Conservation (phyloP, 805 yeast species). For the Candida dajiaensis region DNA sequence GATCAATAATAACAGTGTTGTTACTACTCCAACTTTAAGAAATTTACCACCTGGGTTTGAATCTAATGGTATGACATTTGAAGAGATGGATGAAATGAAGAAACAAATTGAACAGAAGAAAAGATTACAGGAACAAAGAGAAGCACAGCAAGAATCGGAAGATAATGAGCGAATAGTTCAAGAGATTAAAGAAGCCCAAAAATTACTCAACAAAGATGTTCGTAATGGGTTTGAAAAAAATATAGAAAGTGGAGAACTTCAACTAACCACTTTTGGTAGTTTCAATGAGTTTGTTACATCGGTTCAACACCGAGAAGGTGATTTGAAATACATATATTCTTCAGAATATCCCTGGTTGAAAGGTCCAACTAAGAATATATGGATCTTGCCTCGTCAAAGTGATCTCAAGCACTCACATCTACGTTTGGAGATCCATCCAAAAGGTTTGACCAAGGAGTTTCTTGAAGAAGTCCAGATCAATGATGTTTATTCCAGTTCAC, state of each 20-base stretch:
- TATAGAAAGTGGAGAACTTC: slow-evolving; percentile 2
- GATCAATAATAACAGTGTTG: slow-evolving; percentile 45
- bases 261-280: slow-evolving; percentile 30
- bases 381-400: slow-evolving; percentile 26
- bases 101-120: slow-evolving; percentile 15
- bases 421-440: slow-evolving; percentile 18
- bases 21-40: slow-evolving; percentile 48
- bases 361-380: slow-evolving; percentile 23
- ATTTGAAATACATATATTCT: slow-evolving; percentile 4
- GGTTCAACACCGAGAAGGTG: neutral
- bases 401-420: slow-evolving; percentile 18
- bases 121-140: slow-evolving; percentile 8
- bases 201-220: slow-evolving; percentile 1
- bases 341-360: slow-evolving; percentile 32
- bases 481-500: slow-evolving; percentile 2
- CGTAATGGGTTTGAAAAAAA: neutral
- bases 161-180: neutral
- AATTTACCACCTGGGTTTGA: slow-evolving; percentile 22
- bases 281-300: slow-evolving; percentile 28
- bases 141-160: slow-evolving; percentile 10
- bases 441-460: slow-evolving; percentile 10
- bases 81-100: slow-evolving; percentile 26
- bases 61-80: slow-evolving; percentile 27
- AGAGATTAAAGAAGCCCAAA: neutral
- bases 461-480: slow-evolving; percentile 8